Evolutionary conservation across 2,329 filamentous ascomycete species (phyloP), one percentile per base, ranked within the genome.

Genomic region (Colletotrichum magnum): DNA sequence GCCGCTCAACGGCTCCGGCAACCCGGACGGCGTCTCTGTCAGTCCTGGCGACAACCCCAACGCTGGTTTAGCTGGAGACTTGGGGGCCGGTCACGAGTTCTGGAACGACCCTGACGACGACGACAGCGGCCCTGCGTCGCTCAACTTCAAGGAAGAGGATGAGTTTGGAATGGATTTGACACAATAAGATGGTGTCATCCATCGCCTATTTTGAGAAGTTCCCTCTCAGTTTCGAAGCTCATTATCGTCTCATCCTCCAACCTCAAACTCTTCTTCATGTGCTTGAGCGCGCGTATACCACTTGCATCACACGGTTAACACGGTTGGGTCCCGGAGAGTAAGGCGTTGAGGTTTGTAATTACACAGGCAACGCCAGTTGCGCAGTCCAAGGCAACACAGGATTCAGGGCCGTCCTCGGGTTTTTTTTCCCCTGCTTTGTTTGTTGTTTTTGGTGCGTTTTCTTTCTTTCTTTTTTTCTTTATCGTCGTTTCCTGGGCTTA

Each of bases 121-220:
- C 61, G 90, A 87, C 70, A 93, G 89, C 76, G 91, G 91, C 64
- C 88, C 90, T 52, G 86, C 85, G 26, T 83, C 85, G 6, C 85
- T 93, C 76, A 91, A 92, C 78, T 94, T 98, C 83, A 97, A 97
- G 81, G 95, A 97, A 79, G 95, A 98, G 81, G 95, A 98, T 74
- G 95, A 97, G 82, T 97, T 93, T 77, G 90, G 90, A 77, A 97
- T 97, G 93, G 93, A 96, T 73, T 80, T 90, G 72, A 87, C 82
- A 66, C 81, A 84, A 74, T 83, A 80, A 75, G 61, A 47, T 15
- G 47, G 36, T 53, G 36, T 10, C n/a, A n/a, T 57, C 16, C 39
- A 21, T 9, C 43, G 24, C 45, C 45, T 59, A 61, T 36, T 52
- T 39, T 48, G 36, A 26, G 16, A 36, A 10, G 5, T 12, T 16